These are phyloP conservation scores for Penicillium olsonii DNA, from an alignment of 2,329 filamentous ascomycete species.

Conservation along the genomic window DNA sequence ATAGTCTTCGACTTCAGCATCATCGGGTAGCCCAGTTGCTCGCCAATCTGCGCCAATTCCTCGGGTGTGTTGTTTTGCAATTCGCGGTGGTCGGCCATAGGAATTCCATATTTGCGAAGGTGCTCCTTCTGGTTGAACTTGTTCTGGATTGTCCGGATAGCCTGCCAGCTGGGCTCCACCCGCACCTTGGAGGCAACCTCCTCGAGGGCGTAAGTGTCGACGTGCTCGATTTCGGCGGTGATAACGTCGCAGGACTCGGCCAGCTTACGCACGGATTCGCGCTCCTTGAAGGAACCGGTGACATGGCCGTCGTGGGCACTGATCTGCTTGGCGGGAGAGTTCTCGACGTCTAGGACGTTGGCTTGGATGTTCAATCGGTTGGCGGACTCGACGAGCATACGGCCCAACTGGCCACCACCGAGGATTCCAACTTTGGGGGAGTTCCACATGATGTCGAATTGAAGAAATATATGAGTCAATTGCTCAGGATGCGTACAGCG, in stretches of 20 bases:
- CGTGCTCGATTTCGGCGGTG: constrained; percentile 94
- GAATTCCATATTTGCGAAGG: constrained; percentile 66
- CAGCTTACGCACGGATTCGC: constrained; percentile 75
- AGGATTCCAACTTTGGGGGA: constrained; percentile 53
- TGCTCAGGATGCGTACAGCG: constrained; percentile 2
- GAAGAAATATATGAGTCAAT: constrained; percentile 7
- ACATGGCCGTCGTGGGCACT: constrained; percentile 74
- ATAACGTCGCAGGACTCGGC: constrained; percentile 75
- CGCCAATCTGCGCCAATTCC: constrained; percentile 65
- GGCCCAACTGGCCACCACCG: constrained; percentile 75
- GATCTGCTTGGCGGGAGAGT: constrained; percentile 82
- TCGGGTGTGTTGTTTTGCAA: constrained; percentile 61
- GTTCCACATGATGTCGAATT: constrained; percentile 38
- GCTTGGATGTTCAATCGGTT: constrained; percentile 75
- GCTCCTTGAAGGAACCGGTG: constrained; percentile 83
- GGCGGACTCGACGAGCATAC: constrained; percentile 92
- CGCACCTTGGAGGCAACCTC: constrained; percentile 70
- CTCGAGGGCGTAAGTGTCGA: constrained; percentile 85
- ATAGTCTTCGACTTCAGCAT: constrained; percentile 92
- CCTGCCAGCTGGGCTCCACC: constrained; percentile 81
- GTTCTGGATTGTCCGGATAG: constrained; percentile 86
- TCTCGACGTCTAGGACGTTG: constrained; percentile 74
- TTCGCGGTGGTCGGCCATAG: constrained; percentile 70
- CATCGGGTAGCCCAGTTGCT: constrained; percentile 73
- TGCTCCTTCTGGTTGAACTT: constrained; percentile 90